These are phyloP conservation scores for Phytophthora hibernalis DNA, from an alignment of 352 stramenopile genomes.

Conservation along the genomic window DNA sequence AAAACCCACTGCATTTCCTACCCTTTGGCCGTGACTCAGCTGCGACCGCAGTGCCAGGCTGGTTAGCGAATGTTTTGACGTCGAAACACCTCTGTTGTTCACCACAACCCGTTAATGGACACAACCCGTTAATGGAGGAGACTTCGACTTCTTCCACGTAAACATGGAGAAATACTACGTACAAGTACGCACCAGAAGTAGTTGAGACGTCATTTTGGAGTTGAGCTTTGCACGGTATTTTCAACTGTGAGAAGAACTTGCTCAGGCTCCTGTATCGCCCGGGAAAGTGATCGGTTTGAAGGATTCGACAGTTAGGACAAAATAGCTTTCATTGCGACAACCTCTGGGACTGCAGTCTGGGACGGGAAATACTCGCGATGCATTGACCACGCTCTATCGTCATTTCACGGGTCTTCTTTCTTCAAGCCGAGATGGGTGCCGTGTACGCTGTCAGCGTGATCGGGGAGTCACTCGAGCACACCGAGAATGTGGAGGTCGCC, in stretches of 20 bases:
- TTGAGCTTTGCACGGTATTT: constrained; percentile 7
- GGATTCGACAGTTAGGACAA: constrained; percentile 23
- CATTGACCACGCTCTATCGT: constrained; percentile 10
- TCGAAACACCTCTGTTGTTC: constrained; percentile 22
- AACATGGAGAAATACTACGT: neutral
- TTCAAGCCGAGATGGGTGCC: constrained; percentile 30
- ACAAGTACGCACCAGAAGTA: constrained; percentile 36
- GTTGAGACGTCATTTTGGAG: constrained; percentile 26
- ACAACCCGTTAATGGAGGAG: neutral
- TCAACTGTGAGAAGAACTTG: constrained; percentile 20
- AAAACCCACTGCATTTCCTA: neutral
- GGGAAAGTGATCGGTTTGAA: constrained; percentile 4
- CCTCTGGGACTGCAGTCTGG: neutral
- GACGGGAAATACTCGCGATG: constrained; percentile 1
- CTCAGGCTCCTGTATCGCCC: neutral
- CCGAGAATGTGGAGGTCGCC: constrained; percentile 39
- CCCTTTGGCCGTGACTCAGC: constrained; percentile 24
- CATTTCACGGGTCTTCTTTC: neutral
- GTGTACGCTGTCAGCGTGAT: constrained; percentile 59
- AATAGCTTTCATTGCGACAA: constrained; percentile 13
- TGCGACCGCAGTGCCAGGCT: constrained; percentile 10
- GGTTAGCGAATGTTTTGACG: constrained; percentile 6
- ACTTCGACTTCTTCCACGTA: neutral
- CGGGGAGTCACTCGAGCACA: constrained; percentile 49
- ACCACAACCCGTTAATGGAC: constrained; percentile 1